Conservation (phyloP, 148 eudicot species). For the Rhododendron ovatum region DNA sequence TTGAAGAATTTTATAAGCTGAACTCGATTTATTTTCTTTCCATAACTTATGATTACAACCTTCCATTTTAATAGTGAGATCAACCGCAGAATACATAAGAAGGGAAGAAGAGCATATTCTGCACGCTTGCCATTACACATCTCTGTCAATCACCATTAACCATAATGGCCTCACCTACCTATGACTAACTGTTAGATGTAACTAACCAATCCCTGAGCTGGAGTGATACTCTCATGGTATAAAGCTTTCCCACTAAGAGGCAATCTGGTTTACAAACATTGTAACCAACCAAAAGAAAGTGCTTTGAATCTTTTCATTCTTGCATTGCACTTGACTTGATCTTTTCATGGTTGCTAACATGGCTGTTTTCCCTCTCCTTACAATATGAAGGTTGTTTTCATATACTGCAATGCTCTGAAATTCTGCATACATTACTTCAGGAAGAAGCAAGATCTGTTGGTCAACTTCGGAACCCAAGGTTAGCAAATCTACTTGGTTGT, state of each 20-base stretch:
- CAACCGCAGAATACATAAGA: background rate
- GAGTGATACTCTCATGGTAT: background rate
- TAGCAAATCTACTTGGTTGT: conserved; percentile 87
- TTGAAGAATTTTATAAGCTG: background rate
- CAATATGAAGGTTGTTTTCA: background rate
- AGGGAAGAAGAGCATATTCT: background rate
- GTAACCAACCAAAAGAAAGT: background rate
- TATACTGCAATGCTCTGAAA: background rate
- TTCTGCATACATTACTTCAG: conserved; percentile 25
- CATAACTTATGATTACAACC: background rate
- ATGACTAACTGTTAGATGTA: background rate
- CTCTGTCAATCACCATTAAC: background rate
- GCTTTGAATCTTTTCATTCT: background rate
- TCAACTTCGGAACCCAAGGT: conserved; percentile 69
- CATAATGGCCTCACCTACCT: background rate
- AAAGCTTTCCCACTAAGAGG: background rate
- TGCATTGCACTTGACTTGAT: background rate
- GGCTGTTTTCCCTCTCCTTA: background rate
- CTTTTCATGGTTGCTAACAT: background rate
- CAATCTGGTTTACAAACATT: background rate
- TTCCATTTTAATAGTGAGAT: background rate
- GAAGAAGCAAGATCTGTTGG: conserved; percentile 96
- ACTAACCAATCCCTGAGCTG: background rate
- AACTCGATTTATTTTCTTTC: background rate
- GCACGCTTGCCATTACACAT: background rate